phyloP scores from a whole-genome alignment of 129 eudicot species.

The Lactuca sativa region DNA sequence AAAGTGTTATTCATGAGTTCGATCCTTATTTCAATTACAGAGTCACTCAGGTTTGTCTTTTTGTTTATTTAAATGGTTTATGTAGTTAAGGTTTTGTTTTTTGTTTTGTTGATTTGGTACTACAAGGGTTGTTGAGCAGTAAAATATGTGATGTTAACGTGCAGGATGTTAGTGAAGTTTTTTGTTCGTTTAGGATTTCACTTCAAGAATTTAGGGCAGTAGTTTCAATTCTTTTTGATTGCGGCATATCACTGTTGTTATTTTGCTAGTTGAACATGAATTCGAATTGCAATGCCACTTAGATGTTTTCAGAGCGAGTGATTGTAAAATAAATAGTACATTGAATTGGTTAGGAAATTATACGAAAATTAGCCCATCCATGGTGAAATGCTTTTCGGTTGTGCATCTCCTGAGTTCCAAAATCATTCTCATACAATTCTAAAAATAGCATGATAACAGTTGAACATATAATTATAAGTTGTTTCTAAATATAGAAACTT shows the following conservation, averaged over 20 bases:
- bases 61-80: neutral
- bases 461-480: neutral
- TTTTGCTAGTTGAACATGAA: neutral
- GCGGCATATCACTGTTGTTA: neutral
- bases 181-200: slow-evolving; percentile 15
- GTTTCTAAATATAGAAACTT: neutral
- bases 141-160: neutral
- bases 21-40: slow-evolving; percentile 99
- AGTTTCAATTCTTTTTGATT: slow-evolving; percentile 5
- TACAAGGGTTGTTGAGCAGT: slow-evolving; percentile 6
- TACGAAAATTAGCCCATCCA: neutral
- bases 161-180: slow-evolving; percentile 15
- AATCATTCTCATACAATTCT: neutral
- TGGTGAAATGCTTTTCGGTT: slow-evolving; percentile 3
- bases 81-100: neutral
- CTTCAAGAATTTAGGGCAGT: slow-evolving; percentile 1
- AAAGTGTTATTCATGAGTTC: slow-evolving; percentile 98
- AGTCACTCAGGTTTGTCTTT: slow-evolving; percentile 83
- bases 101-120: neutral
- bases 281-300: neutral
- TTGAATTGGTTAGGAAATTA: neutral
- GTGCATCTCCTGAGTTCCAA: neutral
- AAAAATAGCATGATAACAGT: slow-evolving; percentile 11
- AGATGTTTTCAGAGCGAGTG: neutral
- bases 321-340: slow-evolving; percentile 6